Evolutionary conservation across 352 stramenopile species (phyloP).

Genomic region (Phytophthora pini): DNA sequence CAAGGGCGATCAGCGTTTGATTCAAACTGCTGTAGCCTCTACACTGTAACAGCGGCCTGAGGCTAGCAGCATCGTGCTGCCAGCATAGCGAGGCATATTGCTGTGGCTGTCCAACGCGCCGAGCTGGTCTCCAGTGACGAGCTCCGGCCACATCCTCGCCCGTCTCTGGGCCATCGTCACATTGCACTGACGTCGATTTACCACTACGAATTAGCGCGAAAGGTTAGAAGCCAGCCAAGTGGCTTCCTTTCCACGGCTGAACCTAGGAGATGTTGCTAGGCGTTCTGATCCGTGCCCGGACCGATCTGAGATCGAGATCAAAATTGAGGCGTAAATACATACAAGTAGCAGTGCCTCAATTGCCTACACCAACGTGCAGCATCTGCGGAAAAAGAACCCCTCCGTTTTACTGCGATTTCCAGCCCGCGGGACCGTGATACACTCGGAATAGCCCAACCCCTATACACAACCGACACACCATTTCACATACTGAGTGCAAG

Average conservation of each 20-base stretch:
- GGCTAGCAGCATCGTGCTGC: neutral
- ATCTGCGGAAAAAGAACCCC: conserved; percentile 5
- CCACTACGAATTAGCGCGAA: conserved; percentile 27
- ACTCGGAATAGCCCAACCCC: conserved; percentile 1
- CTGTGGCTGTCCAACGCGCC: conserved; percentile 10
- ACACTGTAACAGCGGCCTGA: neutral
- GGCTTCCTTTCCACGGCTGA: conserved; percentile 21
- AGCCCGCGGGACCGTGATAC: conserved; percentile 13
- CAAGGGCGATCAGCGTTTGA: no score
- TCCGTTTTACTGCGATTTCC: conserved; percentile 15
- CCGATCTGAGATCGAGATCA: neutral
- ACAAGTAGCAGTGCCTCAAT: no score
- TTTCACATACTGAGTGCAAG: conserved; percentile 2
- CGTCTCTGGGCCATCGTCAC: conserved; percentile 12
- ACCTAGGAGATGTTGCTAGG: conserved; percentile 2
- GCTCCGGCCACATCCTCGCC: conserved; percentile 17
- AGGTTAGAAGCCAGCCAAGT: conserved; percentile 16
- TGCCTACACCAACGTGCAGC: no score
- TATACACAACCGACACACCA: conserved; percentile 2
- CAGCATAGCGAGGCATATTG: neutral
- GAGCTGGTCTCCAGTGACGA: conserved; percentile 19
- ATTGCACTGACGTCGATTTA: conserved; percentile 12
- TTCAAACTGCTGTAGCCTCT: neutral
- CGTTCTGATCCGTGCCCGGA: neutral
- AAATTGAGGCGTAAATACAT: no score